Percentiles rank a stretch among this genome's conserved stretches.
Conservation (phyloP, 2,329 filamentous ascomycete species). For the Blastomyces parvus region DNA sequence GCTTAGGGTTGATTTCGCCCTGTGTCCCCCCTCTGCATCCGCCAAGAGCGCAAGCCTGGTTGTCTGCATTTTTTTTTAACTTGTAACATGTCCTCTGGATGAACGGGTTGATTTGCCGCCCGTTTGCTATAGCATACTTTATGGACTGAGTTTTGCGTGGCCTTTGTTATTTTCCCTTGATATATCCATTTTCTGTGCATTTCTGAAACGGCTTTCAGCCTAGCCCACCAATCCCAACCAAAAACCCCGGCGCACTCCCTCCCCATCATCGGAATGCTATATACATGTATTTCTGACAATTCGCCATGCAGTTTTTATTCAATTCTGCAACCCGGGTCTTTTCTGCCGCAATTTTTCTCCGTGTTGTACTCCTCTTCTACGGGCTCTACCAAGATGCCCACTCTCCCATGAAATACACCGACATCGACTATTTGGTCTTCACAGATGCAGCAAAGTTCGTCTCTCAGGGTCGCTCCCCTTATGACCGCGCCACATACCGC, state of each 20-base stretch:
- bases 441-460: slow-evolving; percentile 83
- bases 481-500: slow-evolving; percentile 84
- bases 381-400: slow-evolving; percentile 86
- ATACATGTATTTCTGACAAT: neutral
- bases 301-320: slow-evolving; percentile 2
- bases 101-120: neutral
- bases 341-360: slow-evolving; percentile 48
- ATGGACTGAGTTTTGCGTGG: neutral
- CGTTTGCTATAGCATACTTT: neutral
- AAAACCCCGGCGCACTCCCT: too few species aligned
- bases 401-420: slow-evolving; percentile 92
- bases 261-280: too few species aligned
- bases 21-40: neutral
- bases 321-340: slow-evolving; percentile 25
- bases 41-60: neutral
- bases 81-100: neutral
- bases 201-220: neutral
- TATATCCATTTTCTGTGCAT: neutral
- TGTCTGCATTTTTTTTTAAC: neutral
- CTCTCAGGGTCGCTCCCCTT: slow-evolving; percentile 60
- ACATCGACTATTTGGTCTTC: slow-evolving; percentile 98
- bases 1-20: neutral
- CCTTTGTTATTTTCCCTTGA: neutral
- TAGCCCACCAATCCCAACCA: neutral
- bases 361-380: slow-evolving; percentile 67